Evolutionary conservation across 2,329 filamentous ascomycete genomes (phyloP).

Genomic region (Phialophora expanda): DNA sequence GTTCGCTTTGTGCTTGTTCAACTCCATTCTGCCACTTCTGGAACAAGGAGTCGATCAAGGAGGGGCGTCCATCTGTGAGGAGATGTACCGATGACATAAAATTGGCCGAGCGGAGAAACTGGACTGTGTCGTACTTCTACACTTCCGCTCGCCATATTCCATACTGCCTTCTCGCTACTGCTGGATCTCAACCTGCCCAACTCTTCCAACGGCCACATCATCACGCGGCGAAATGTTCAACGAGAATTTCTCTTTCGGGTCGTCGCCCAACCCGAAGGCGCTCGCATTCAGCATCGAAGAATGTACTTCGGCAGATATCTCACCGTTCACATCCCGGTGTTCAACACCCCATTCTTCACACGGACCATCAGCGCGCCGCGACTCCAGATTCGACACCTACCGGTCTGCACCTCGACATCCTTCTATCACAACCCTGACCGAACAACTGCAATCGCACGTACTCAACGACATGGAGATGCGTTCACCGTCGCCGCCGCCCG

Average conservation of each 20-base stretch:
- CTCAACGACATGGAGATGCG: slow-evolving; percentile 32
- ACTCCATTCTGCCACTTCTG: slow-evolving; percentile 7
- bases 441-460: slow-evolving; percentile 37
- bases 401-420: slow-evolving; percentile 31
- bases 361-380: slow-evolving; percentile 26
- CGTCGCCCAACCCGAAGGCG: slow-evolving; percentile 26
- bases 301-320: slow-evolving; percentile 36
- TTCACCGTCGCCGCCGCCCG: slow-evolving; percentile 29
- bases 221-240: slow-evolving; percentile 37
- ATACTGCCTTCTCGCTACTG: background rate
- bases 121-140: background rate
- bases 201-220: background rate
- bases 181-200: slow-evolving; percentile 7
- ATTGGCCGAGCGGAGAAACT: slow-evolving; percentile 10
- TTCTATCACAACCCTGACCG: slow-evolving; percentile 37
- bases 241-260: slow-evolving; percentile 39
- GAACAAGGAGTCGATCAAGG: slow-evolving; percentile 1
- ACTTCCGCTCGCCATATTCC: background rate
- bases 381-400: slow-evolving; percentile 37
- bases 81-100: slow-evolving; percentile 7
- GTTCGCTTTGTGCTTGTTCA: slow-evolving; percentile 10
- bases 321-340: slow-evolving; percentile 38
- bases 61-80: background rate
- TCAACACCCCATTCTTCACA: slow-evolving; percentile 32
- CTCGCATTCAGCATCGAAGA: slow-evolving; percentile 24